A percentile compares a stretch with the other conserved stretches of the same genome.
phyloP scores from a whole-genome alignment of 2,329 filamentous ascomycete genomes.

The Botrytis pseudocinerea region DNA sequence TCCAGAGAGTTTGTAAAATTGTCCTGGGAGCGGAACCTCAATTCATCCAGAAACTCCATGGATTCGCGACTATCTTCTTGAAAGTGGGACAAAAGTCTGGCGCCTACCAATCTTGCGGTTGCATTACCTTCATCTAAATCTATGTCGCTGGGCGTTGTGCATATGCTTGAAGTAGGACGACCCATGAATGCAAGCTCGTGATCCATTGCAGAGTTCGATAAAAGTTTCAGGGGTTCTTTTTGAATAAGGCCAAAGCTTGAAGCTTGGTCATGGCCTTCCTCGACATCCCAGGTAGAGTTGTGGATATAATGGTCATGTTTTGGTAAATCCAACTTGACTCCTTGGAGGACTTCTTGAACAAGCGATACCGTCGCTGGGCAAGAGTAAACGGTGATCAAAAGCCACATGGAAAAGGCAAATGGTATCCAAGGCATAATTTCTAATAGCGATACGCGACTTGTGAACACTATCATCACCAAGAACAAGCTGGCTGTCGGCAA shows the following conservation, averaged over 20 bases:
- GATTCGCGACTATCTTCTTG: not conserved
- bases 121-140: constrained; percentile 14
- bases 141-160: constrained; percentile 6
- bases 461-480: constrained; percentile 11
- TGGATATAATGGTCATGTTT: not conserved
- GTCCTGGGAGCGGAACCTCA: not conserved
- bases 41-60: not conserved
- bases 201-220: not conserved
- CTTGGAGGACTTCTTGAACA: not conserved
- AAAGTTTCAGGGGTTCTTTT: not conserved
- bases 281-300: not conserved
- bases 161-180: constrained; percentile 3
- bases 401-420: constrained; percentile 22
- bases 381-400: constrained; percentile 27
- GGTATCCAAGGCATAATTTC: constrained; percentile 27
- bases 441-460: constrained; percentile 20
- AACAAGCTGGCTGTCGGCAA: not conserved
- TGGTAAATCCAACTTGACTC: not conserved
- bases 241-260: not conserved
- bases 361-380: constrained; percentile 20
- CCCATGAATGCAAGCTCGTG: constrained; percentile 12
- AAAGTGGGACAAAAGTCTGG: not conserved
- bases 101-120: not conserved
- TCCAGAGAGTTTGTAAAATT: not conserved
- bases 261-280: not conserved